phyloP scores from a whole-genome alignment of 106 monocot genomes.

The Hemerocallis citrina region DNA sequence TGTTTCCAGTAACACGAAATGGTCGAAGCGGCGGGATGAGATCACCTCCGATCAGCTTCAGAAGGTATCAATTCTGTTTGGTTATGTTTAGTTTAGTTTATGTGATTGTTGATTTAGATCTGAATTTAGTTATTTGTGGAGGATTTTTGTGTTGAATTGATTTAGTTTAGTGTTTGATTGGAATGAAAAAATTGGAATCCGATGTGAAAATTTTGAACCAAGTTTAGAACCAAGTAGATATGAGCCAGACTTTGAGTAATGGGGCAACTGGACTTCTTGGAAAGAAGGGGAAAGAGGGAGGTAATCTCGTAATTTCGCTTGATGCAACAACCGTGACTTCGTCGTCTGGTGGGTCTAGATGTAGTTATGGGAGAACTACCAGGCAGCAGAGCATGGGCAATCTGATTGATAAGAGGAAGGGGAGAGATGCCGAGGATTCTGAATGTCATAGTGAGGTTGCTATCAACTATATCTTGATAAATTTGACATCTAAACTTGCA shows the following conservation, averaged over 20 bases:
- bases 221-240: conserved; percentile 14
- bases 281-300: conserved; percentile 11
- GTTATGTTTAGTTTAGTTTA: too few species aligned
- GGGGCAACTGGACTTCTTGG: not conserved
- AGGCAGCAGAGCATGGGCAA: conserved; percentile 14
- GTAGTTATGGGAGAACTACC: conserved; percentile 31
- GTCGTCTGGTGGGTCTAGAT: conserved; percentile 40
- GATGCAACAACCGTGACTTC: conserved; percentile 37
- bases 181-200: too few species aligned
- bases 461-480: not conserved
- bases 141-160: too few species aligned
- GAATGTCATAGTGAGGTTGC: conserved; percentile 72
- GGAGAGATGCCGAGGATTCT: conserved; percentile 41
- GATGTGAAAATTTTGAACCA: too few species aligned
- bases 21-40: too few species aligned
- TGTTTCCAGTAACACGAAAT: too few species aligned
- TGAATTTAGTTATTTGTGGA: too few species aligned
- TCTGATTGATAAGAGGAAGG: conserved; percentile 49
- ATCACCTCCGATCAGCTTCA: too few species aligned
- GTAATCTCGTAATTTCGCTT: not conserved
- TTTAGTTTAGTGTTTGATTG: too few species aligned
- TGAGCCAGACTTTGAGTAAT: conserved; percentile 12
- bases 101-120: too few species aligned
- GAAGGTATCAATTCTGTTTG: too few species aligned
- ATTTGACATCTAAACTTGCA: too few species aligned